These are phyloP conservation scores for Candida dajiaensis DNA, from an alignment of 805 yeast genomes.

Conservation along the genomic window DNA sequence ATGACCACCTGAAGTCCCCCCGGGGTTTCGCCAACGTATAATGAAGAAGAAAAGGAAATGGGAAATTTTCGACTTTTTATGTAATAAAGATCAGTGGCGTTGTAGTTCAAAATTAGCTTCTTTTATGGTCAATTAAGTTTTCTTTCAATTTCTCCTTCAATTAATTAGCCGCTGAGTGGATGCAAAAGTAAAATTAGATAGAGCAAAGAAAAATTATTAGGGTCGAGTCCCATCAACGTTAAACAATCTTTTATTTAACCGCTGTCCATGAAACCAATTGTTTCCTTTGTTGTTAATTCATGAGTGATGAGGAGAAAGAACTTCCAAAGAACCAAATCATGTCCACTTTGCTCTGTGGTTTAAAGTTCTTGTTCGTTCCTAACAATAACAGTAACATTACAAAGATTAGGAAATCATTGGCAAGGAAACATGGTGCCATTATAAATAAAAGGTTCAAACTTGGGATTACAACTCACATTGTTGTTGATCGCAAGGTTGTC, in stretches of 20 bases:
- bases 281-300: neutral
- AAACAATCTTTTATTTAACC: too few relatives aligned
- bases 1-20: too few relatives aligned
- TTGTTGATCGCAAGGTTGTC: constrained; percentile 15
- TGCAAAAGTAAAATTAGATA: too few relatives aligned
- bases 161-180: too few relatives aligned
- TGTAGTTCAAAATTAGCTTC: too few relatives aligned
- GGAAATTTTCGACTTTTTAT: too few relatives aligned
- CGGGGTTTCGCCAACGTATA: constrained; percentile 30
- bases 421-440: constrained; percentile 15
- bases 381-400: constrained; percentile 17
- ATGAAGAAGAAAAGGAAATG: neutral
- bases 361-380: constrained; percentile 18
- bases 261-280: too few relatives aligned
- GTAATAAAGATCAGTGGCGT: too few relatives aligned
- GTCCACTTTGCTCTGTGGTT: constrained; percentile 12
- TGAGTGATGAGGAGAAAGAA: constrained; percentile 2
- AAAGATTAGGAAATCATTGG: constrained; percentile 11
- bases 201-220: too few relatives aligned
- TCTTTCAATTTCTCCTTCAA: too few relatives aligned
- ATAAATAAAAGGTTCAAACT: constrained; percentile 5
- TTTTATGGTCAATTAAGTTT: too few relatives aligned
- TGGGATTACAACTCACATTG: constrained; percentile 12
- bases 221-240: too few relatives aligned
- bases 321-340: constrained; percentile 5